Evolutionary conservation across 2,329 filamentous ascomycete species (phyloP).

Genomic region (Talaromyces piceae): DNA sequence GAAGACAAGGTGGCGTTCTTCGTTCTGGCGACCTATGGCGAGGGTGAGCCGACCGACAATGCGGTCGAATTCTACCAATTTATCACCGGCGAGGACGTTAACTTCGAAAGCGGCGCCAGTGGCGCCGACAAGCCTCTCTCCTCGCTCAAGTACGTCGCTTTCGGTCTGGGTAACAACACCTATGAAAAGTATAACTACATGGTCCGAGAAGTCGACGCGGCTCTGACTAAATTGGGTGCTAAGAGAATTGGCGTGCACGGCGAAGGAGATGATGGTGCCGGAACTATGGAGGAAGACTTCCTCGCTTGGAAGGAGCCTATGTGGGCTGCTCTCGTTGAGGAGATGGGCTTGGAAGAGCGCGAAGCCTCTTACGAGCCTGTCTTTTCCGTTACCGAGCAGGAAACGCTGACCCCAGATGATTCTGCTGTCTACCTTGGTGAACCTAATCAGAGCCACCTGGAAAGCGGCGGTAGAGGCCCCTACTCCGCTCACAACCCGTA

Average conservation of each 20-base stretch:
- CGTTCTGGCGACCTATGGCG: constrained; percentile 92
- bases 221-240: constrained; percentile 73
- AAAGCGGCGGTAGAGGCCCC: constrained; percentile 73
- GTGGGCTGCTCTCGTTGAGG: constrained; percentile 78
- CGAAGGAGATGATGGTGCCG: constrained; percentile 94
- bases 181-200: constrained; percentile 99
- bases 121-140: constrained; percentile 63
- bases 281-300: constrained; percentile 99
- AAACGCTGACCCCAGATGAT: constrained; percentile 65
- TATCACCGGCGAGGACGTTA: constrained; percentile 69
- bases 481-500: constrained; percentile 97
- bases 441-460: constrained; percentile 91
- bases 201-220: constrained; percentile 84
- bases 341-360: constrained; percentile 86
- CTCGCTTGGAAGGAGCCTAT: constrained; percentile 98
- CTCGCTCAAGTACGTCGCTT: constrained; percentile 87
- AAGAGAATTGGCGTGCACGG: constrained; percentile 78
- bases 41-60: constrained; percentile 97
- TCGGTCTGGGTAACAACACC: constrained; percentile 97
- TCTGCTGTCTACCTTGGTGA: constrained; percentile 88
- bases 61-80: constrained; percentile 99
- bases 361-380: constrained; percentile 94
- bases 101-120: constrained; percentile 64
- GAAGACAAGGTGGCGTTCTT: constrained; percentile 91
- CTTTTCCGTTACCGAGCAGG: constrained; percentile 72